phyloP scores from a whole-genome alignment of 2,329 filamentous ascomycete species.

The Botryotinia narcissicola region DNA sequence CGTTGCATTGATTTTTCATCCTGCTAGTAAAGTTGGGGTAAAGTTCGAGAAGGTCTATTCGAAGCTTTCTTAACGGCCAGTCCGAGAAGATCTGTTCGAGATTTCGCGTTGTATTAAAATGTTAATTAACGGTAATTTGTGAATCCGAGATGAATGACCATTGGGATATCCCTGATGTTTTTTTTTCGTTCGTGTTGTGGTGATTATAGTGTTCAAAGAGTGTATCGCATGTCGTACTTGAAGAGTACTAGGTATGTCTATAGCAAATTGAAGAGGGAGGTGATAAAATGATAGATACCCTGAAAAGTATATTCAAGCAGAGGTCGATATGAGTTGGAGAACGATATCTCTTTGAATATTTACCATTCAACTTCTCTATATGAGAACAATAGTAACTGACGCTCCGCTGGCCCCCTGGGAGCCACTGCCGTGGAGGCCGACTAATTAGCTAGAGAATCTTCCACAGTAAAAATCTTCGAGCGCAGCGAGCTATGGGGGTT shows the following conservation, averaged over 20 bases:
- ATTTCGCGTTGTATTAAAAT: neutral
- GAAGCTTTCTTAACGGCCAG: neutral
- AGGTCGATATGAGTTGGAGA: neutral
- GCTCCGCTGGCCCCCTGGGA: neutral
- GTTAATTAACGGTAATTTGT: neutral
- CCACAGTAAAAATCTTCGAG: neutral
- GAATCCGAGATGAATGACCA: neutral
- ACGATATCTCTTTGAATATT: neutral
- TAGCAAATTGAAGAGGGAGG: neutral
- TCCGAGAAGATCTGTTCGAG: neutral
- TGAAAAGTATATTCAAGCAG: too few relatives aligned
- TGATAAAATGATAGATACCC: neutral
- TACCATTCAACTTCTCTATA: neutral
- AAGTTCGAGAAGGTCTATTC: constrained; percentile 1
- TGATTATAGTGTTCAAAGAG: neutral
- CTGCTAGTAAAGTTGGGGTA: neutral
- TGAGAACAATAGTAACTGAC: neutral
- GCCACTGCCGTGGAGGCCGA: neutral
- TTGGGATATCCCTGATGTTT: neutral
- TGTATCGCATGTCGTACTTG: neutral
- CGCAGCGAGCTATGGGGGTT: neutral
- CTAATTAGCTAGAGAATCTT: neutral
- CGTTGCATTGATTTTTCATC: neutral
- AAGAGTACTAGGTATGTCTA: neutral
- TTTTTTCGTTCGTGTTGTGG: neutral